A percentile compares a stretch with the other conserved stretches of the same genome.
Evolutionary conservation across 140 eudicot species (phyloP).

Genomic region (Eryngium alpinum): DNA sequence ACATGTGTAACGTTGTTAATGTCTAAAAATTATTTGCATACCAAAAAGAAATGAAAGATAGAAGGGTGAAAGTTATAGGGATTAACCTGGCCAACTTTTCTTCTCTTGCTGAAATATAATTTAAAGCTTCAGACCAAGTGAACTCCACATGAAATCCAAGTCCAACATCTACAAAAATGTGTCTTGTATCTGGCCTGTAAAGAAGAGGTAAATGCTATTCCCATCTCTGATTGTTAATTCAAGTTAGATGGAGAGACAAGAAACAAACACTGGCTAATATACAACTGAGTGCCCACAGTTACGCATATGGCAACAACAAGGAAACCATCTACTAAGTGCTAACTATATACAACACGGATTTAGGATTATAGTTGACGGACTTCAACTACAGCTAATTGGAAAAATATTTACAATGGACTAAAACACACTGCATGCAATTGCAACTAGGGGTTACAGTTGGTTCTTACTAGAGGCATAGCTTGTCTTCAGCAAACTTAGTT

Average conservation of each 20-base stretch:
- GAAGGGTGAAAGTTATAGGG: not conserved
- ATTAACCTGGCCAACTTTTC: conserved; percentile 63
- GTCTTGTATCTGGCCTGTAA: conserved; percentile 81
- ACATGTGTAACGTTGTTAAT: too few relatives aligned
- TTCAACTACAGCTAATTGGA: not conserved
- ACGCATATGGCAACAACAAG: not conserved
- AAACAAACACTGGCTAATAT: not conserved
- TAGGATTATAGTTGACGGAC: not conserved
- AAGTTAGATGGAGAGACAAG: not conserved
- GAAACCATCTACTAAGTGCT: not conserved
- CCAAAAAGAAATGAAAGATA: not conserved
- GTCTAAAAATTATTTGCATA: too few relatives aligned
- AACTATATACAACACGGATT: not conserved
- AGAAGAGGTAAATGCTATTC: conserved; percentile 11
- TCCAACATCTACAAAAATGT: conserved; percentile 86
- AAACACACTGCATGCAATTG: not conserved
- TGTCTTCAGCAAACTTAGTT: not conserved
- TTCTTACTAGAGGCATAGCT: not conserved
- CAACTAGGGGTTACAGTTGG: not conserved
- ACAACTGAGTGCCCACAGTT: not conserved
- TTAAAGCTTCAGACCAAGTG: conserved; percentile 92
- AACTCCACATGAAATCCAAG: conserved; percentile 95
- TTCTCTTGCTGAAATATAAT: conserved; percentile 62
- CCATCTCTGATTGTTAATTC: not conserved
- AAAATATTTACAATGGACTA: not conserved